Base-by-base conservation (phyloP, 2,329 filamentous ascomycete species). In the Nothomitra cinnamomea region DNA sequence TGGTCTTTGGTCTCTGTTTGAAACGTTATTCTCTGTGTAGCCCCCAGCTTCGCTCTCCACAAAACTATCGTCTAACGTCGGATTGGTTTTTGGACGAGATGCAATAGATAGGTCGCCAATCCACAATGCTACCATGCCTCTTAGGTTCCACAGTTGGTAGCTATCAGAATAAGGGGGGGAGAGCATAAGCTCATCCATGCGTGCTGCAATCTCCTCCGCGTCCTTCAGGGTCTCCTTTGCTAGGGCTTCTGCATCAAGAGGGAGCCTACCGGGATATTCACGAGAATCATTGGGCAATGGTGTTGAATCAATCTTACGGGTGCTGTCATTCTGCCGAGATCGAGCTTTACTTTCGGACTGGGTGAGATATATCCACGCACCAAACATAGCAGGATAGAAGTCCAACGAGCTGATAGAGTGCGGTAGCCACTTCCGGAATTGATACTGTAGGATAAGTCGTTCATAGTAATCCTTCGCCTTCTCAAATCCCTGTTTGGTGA, bases 331-430 rank as follows among this genome's bases (percentile, higher is more conserved):
- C n/a, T 32, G 45, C 5, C 25, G 7, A 51, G 63, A 28, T 13
- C 25, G 7, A 51, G 63, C 62, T 53, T 65, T 68, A 61, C 76
- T 76, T 69, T 80, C 80, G 48, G 78, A 72, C 61, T 85, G 78
- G 1, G 81, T 72, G 57, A 84, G 79, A 64, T 87, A 89, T 52
- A 95, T 76, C 77, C 92, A 90, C 47, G 87, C 77, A 50, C 80
- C 80, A 60, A 90, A 82, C 69, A 94, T 77, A 13, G 84, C 83
- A 13, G 85, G 81, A 68, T 87, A 89, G 64, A 95, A 94, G 56
- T 87, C 80, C 38, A 85, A 63, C 10, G 85, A 80, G 58, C 79
- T 83, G 42, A 82, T 68, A 2, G 72, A 68, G 51, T 77, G 68
- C 0, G 80, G 79, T 3, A 74, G 72, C 56, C 72, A 71, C 60